Evolutionary conservation across 805 yeast genomes (phyloP).

Genomic region (Komagataella phaffii): DNA sequence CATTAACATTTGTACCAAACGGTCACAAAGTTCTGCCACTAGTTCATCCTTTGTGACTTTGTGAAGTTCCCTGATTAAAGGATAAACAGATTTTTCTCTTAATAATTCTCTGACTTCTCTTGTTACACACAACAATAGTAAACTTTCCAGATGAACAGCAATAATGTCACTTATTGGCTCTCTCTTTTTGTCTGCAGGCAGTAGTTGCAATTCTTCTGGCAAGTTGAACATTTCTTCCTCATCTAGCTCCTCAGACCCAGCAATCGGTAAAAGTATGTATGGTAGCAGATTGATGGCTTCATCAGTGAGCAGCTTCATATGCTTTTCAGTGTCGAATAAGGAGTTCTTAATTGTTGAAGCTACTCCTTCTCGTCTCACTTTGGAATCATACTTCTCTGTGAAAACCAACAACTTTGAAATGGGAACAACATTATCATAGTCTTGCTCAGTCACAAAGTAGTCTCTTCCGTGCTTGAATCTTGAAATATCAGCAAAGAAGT

Average conservation of each 20-base stretch:
- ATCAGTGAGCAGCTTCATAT: constrained; percentile 43
- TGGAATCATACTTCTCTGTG: constrained; percentile 68
- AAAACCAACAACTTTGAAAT: constrained; percentile 70
- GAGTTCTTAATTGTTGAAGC: constrained; percentile 88
- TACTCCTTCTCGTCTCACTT: constrained; percentile 80
- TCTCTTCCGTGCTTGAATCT: constrained; percentile 62
- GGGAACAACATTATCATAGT: constrained; percentile 66
- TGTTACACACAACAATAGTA: constrained; percentile 70
- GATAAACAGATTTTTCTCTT: constrained; percentile 75
- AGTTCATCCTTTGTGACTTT: constrained; percentile 28
- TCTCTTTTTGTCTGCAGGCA: constrained; percentile 62
- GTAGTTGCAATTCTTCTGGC: constrained; percentile 78
- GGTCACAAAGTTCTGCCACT: constrained; percentile 61
- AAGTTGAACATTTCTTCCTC: constrained; percentile 77
- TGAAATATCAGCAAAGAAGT: constrained; percentile 83
- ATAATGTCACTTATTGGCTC: constrained; percentile 60
- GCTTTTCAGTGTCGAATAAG: constrained; percentile 65
- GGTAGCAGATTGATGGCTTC: constrained; percentile 65
- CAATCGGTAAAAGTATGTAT: constrained; percentile 68
- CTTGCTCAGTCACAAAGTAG: constrained; percentile 62
- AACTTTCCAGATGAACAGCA: constrained; percentile 63
- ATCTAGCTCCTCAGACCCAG: constrained; percentile 55
- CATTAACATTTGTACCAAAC: constrained; percentile 82
- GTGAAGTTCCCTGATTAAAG: constrained; percentile 77
- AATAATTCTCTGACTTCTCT: constrained; percentile 58